Conservation (phyloP, 2,329 filamentous ascomycete species). For the Calonectria montana region DNA sequence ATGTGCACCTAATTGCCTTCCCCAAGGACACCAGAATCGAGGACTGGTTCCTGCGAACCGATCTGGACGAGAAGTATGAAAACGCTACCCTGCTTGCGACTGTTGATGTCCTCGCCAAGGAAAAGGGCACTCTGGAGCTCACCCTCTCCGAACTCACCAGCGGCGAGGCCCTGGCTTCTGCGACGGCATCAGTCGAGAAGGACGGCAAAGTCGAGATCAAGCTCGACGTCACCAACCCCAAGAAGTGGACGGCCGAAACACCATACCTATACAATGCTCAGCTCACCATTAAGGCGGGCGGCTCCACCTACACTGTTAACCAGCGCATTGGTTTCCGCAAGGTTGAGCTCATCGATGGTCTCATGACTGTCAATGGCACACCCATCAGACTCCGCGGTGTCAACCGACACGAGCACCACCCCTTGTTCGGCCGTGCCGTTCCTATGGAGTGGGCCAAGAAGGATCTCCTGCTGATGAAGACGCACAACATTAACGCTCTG, state of each 20-base stretch:
- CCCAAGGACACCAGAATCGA: slow-evolving; percentile 66
- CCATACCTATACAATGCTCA: slow-evolving; percentile 72
- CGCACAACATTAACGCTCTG: slow-evolving; percentile 77
- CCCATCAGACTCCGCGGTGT: slow-evolving; percentile 72
- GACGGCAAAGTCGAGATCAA: slow-evolving; percentile 52
- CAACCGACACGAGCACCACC: slow-evolving; percentile 76
- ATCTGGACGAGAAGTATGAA: slow-evolving; percentile 65
- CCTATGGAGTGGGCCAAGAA: slow-evolving; percentile 70
- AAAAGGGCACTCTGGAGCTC: slow-evolving; percentile 52
- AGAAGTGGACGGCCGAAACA: slow-evolving; percentile 76
- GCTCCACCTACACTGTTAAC: slow-evolving; percentile 57
- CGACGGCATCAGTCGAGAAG: slow-evolving; percentile 39
- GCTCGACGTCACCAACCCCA: slow-evolving; percentile 62
- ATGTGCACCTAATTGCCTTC: slow-evolving; percentile 71
- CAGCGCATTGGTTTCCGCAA: slow-evolving; percentile 71
- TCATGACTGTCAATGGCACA: slow-evolving; percentile 74
- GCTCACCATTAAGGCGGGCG: slow-evolving; percentile 59
- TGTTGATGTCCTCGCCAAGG: slow-evolving; percentile 54
- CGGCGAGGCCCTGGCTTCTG: slow-evolving; percentile 49
- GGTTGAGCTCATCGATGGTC: slow-evolving; percentile 70
- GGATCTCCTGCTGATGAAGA: slow-evolving; percentile 76
- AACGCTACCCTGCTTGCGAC: slow-evolving; percentile 58
- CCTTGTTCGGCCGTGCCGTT: slow-evolving; percentile 70
- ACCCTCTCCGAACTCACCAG: slow-evolving; percentile 54
- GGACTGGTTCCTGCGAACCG: slow-evolving; percentile 66